phyloP scores from a whole-genome alignment of 352 stramenopile species.

The Thalassiosira livingstoniorum region DNA sequence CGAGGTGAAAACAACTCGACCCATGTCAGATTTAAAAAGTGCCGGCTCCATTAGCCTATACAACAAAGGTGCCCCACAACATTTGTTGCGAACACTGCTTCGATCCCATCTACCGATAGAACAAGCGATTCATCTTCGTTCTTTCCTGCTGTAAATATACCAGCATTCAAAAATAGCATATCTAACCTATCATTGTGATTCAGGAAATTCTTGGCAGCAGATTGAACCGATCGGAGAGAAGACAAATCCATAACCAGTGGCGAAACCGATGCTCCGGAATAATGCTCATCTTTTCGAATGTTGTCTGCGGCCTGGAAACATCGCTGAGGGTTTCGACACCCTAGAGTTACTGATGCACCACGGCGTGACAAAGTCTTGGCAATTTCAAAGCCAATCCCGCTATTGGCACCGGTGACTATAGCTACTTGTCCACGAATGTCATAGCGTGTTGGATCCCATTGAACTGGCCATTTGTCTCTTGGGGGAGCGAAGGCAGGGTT shows the following conservation, averaged over 20 bases:
- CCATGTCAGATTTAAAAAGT: conserved; percentile 39
- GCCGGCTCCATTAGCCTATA: conserved; percentile 62
- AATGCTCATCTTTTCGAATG: conserved; percentile 41
- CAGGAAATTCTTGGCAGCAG: conserved; percentile 31
- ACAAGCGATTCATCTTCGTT: conserved; percentile 17
- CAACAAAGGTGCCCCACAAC: conserved; percentile 65
- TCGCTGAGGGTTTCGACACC: conserved; percentile 51
- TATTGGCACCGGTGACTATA: conserved; percentile 72
- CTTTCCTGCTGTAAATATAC: conserved; percentile 37
- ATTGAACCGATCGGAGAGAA: conserved; percentile 52
- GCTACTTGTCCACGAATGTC: too few species aligned
- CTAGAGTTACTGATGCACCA: conserved; percentile 58
- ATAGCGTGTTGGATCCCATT: too few species aligned
- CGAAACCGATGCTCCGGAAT: conserved; percentile 10
- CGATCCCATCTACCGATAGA: conserved; percentile 62
- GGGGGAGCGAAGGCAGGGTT: too few species aligned
- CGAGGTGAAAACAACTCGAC: conserved; percentile 59
- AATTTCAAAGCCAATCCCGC: conserved; percentile 62
- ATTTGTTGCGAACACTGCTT: conserved; percentile 67
- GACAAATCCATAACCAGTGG: conserved; percentile 59
- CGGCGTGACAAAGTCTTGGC: conserved; percentile 32
- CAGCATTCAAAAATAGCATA: conserved; percentile 75
- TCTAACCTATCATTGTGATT: conserved; percentile 44
- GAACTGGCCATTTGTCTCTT: too few species aligned
- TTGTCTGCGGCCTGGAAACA: conserved; percentile 43